Percentiles rank a stretch among this genome's conserved stretches.
Conservation (phyloP, 257 asterid genomes). For the Oldenlandia corymbosa region DNA sequence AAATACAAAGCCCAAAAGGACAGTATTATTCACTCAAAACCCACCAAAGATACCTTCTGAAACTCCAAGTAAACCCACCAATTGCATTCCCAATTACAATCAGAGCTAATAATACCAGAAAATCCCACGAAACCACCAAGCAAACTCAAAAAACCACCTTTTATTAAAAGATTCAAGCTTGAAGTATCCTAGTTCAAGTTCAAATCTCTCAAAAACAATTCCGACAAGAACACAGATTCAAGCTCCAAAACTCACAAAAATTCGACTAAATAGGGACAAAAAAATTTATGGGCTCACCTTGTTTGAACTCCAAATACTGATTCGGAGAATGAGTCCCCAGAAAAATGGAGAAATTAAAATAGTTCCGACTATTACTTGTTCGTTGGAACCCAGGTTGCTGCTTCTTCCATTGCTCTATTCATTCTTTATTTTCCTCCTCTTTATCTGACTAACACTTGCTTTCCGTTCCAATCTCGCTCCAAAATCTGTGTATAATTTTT, state of each 20-base stretch:
- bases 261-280: conserved; percentile 24
- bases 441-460: conserved; percentile 35
- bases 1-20: conserved; percentile 15
- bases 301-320: conserved; percentile 36
- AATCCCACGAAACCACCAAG: conserved; percentile 19
- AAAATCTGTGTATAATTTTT: conserved; percentile 3
- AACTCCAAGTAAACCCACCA: conserved; percentile 46
- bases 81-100: conserved; percentile 15
- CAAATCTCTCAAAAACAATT: conserved; percentile 26
- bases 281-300: conserved; percentile 45
- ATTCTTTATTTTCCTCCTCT: conserved; percentile 4
- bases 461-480: conserved; percentile 37
- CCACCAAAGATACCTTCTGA: conserved; percentile 35
- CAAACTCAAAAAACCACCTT: conserved; percentile 29
- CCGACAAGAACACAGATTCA: conserved; percentile 37
- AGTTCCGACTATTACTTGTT: conserved; percentile 31
- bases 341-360: conserved; percentile 1
- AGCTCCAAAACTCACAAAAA: conserved; percentile 30
- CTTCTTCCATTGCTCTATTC: conserved; percentile 43
- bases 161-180: conserved; percentile 42
- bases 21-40: conserved; percentile 16
- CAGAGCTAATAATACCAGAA: conserved; percentile 20
- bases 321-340: conserved; percentile 10
- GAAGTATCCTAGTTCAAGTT: conserved; percentile 47
- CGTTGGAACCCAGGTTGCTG: conserved; percentile 44